Base-by-base conservation (phyloP, 371 early-diverging fungal species). In the Parasitella parasitica region DNA sequence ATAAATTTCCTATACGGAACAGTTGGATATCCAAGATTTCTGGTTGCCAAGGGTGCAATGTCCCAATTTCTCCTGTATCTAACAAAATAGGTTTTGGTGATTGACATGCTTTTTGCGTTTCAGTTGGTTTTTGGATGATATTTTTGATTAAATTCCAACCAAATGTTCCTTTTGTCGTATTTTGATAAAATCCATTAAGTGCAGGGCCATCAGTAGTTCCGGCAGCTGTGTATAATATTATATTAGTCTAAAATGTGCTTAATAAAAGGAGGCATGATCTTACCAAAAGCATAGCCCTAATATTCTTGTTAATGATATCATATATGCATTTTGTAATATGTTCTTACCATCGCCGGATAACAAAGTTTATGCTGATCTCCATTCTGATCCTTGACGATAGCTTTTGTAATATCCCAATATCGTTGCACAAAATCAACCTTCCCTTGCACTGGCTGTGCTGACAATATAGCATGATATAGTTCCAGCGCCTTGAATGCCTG, bases 121-220 rank as follows among this genome's bases (percentile, higher is more conserved):
- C n/a, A 8, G 71, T 69, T 6, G 84, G 83, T 3, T 56, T 66
- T 24, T 71, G 66, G 1, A 85, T 48, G 6, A 84, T 46, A 16
- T 74, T 53, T 2, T 78, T 53, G 11, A 86, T 52, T 7, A 78
- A 46, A 54, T 75, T 69, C 84, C 84, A 84, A 46, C 81, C 69
- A 27, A 77, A 67, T 43, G 66, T 70, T 0, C 71, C 70, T 35
- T 65, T 46, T 3, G 78, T 78, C 7, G 70, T 73, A 35, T 75
- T 78, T 63, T 81, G 81, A 46, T 69, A 72, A 53, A 81, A 75
- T 6, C 73, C 70, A 41, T 57, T 49, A 6, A 67, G n/a, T 1
- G 72, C 77, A 27, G 75, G 75, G 3, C 75, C 83, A 72, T 89
- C 89, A 0, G 86, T 88, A 15, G 89, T 89, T 49, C 88, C 89